phyloP scores from a whole-genome alignment of 805 yeast genomes.

The Teunomyces lycoperdinae region DNA sequence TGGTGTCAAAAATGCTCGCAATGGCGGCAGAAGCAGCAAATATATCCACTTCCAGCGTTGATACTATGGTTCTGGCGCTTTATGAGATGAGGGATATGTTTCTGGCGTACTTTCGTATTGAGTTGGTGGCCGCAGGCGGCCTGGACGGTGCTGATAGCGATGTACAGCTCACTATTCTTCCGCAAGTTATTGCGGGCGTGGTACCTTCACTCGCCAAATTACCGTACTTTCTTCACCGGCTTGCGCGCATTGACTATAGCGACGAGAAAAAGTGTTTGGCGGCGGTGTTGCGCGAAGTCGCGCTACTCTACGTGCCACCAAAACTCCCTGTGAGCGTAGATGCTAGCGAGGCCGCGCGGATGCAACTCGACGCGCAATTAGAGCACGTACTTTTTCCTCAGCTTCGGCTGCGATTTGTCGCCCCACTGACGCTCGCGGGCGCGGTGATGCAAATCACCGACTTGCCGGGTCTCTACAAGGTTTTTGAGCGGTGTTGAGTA shows the following conservation, averaged over 20 bases:
- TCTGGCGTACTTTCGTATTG: slow-evolving; percentile 69
- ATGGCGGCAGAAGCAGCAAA: background rate
- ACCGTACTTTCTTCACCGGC: slow-evolving; percentile 60
- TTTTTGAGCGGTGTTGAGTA: slow-evolving; percentile 82
- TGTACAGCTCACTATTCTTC: slow-evolving; percentile 51
- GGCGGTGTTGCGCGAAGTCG: slow-evolving; percentile 64
- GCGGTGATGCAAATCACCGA: slow-evolving; percentile 84
- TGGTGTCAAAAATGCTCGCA: slow-evolving; percentile 32
- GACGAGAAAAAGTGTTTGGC: slow-evolving; percentile 68
- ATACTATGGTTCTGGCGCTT: background rate
- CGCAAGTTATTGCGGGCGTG: slow-evolving; percentile 65
- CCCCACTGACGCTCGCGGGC: slow-evolving; percentile 48
- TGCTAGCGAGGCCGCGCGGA: slow-evolving; percentile 15
- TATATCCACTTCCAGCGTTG: background rate
- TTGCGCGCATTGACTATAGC: slow-evolving; percentile 59
- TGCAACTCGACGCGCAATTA: slow-evolving; percentile 25
- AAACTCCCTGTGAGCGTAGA: slow-evolving; percentile 18
- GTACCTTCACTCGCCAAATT: slow-evolving; percentile 62
- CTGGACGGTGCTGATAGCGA: slow-evolving; percentile 8
- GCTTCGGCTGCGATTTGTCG: slow-evolving; percentile 60
- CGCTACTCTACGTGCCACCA: slow-evolving; percentile 72
- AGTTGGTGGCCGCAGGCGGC: slow-evolving; percentile 28
- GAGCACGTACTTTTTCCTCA: slow-evolving; percentile 67
- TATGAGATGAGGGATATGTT: slow-evolving; percentile 70
- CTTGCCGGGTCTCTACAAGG: slow-evolving; percentile 84